These are phyloP conservation scores for Vinca minor DNA, from an alignment of 257 asterid species.

Conservation along the genomic window DNA sequence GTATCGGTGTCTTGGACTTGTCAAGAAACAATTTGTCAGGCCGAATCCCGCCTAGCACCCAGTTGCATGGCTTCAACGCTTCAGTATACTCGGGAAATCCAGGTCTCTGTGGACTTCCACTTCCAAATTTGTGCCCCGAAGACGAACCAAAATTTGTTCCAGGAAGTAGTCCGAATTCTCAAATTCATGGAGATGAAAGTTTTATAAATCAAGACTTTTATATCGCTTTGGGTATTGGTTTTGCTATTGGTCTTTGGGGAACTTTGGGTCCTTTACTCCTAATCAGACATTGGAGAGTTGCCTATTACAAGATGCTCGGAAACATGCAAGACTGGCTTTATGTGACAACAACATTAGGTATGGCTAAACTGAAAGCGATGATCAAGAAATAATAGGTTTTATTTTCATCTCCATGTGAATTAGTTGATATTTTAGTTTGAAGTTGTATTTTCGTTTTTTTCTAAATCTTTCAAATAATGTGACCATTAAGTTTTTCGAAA, in stretches of 20 bases:
- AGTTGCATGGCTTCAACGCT: conserved; percentile 19
- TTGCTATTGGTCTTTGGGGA: not conserved
- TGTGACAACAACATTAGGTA: no score
- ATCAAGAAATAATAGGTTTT: no score
- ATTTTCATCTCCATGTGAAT: no score
- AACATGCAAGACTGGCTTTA: not conserved
- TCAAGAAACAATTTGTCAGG: conserved; percentile 3
- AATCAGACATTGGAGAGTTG: no score
- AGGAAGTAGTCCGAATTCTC: conserved; percentile 2
- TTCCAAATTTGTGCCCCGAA: conserved; percentile 12
- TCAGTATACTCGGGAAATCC: conserved; percentile 16
- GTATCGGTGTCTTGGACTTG: conserved; percentile 12
- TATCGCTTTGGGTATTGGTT: not conserved
- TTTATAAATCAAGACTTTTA: no score
- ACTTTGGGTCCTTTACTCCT: not conserved
- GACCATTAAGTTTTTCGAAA: no score
- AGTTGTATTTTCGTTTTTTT: no score
- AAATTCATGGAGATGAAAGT: not conserved
- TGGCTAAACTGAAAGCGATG: no score
- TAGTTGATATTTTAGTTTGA: no score
- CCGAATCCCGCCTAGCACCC: conserved; percentile 20
- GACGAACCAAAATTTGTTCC: not conserved
- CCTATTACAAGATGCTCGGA: not conserved
- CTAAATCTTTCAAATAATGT: no score
- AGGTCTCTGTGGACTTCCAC: conserved; percentile 24